Evolutionary conservation across 768 basidiomycete species (phyloP), one percentile per base, ranked within the genome.

Genomic region (Kwoniella botswanensis): DNA sequence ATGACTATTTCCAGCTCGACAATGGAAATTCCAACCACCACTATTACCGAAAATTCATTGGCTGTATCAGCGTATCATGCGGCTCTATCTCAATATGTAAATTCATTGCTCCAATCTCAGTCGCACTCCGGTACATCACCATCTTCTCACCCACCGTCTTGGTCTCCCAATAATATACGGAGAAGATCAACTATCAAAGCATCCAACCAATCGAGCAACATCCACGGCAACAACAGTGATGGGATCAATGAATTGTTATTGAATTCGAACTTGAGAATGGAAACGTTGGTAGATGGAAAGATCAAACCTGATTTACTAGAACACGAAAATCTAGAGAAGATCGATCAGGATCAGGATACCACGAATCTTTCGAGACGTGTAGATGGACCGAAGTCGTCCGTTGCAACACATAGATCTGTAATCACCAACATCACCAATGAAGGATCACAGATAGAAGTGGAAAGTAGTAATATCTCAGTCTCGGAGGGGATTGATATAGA

Each of bases 131-230:
- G 11, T 52, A 21, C 50, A 52, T 52, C 50, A 7, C 17, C 50
- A 13, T 52, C 50, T 9, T 35, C 35, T 6, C 35, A 9, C 7
- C 35, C 7, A 52, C 21, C 50, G 11, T 17, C 50, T 17, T 5
- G 50, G 11, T 52, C 50, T 5, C 21, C 54, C 5, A n/a, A 24
- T 5, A 22, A 55, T 11, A 6, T 55, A 22, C 11, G 54, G 15
- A 55, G 54, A 12, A 55, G 21, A 55, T 55, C 54, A 55, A 55
- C 54, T 22, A 21, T 55, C n/a, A 55, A 55, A 55, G 54, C 18
- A 4, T 21, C 7, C 12, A 55, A 55, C 35, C 35, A 55, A n/a
- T 13, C 2, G 10, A 50, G 17, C 13, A 35, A 35, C 7, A 35
- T 35, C 35, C 1, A 35, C 35, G 7, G 7, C 35, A 9, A 35